A percentile compares a stretch with the other conserved stretches of the same genome.
Evolutionary conservation across 2,329 filamentous ascomycete species (phyloP).

Genomic region (Penicillium verrucosum): DNA sequence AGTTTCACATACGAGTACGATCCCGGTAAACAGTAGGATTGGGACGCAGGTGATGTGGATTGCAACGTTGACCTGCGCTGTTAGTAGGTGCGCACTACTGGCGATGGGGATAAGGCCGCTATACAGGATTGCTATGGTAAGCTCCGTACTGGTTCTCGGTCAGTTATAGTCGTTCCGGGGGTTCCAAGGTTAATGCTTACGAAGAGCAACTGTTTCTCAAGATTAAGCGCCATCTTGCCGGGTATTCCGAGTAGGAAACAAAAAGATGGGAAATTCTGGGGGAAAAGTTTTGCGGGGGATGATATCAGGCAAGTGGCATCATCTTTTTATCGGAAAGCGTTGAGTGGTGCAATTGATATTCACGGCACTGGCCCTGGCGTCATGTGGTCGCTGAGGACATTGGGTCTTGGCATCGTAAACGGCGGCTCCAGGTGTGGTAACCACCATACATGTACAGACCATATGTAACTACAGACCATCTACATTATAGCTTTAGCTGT

Average conservation of each 20-base stretch:
- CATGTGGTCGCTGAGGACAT: constrained; percentile 1
- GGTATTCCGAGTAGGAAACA: background rate
- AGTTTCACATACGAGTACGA: constrained; percentile 54
- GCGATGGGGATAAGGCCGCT: constrained; percentile 14
- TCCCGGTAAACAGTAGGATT: constrained; percentile 56
- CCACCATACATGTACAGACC: background rate
- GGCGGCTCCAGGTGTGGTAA: background rate
- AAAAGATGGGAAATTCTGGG: background rate
- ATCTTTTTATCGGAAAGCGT: background rate
- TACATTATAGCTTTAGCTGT: background rate
- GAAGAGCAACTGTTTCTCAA: constrained; percentile 65
- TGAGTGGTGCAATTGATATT: constrained; percentile 4
- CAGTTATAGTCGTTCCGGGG: constrained; percentile 13
- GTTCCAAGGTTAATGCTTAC: constrained; percentile 46
- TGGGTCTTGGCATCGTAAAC: constrained; percentile 1
- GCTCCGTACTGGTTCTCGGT: constrained; percentile 56
- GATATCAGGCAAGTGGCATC: background rate
- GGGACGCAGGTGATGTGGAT: constrained; percentile 66
- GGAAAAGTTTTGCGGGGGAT: background rate
- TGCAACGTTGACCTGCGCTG: constrained; percentile 57
- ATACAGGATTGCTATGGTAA: constrained; percentile 63
- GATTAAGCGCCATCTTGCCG: constrained; percentile 50
- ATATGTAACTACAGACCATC: background rate
- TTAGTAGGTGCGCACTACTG: constrained; percentile 18
- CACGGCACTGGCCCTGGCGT: constrained; percentile 3